Evolutionary conservation across 495 filamentous ascomycete species (phyloP).

Genomic region (Massariosphaeria phaeospora): DNA sequence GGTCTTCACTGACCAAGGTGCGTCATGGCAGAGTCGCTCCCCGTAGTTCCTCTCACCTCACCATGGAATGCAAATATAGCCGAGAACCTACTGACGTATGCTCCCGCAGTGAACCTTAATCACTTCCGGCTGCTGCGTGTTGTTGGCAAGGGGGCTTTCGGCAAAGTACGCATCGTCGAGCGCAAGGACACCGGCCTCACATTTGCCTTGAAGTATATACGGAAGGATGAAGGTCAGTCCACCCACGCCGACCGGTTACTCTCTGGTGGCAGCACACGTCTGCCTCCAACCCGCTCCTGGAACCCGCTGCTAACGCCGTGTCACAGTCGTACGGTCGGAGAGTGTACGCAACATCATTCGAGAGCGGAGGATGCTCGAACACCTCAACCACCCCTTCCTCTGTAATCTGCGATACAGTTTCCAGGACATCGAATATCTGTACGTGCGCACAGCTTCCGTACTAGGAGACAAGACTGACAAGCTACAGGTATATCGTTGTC

Average conservation of each 20-base stretch:
- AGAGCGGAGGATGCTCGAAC: slow-evolving; percentile 94
- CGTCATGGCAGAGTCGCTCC: slow-evolving; percentile 38
- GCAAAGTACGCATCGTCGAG: slow-evolving; percentile 97
- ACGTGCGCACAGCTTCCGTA: slow-evolving; percentile 45
- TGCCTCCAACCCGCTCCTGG: neutral
- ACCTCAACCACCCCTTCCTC: slow-evolving; percentile 94
- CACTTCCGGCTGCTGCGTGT: slow-evolving; percentile 94
- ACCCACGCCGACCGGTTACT: no score
- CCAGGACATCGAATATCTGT: slow-evolving; percentile 99
- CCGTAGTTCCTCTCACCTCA: neutral
- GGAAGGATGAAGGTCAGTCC: slow-evolving; percentile 90
- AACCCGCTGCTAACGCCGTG: slow-evolving; percentile 30
- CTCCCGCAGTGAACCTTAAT: slow-evolving; percentile 80
- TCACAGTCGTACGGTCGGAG: slow-evolving; percentile 86
- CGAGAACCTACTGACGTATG: neutral
- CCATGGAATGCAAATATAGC: no score
- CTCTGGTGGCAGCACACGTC: slow-evolving; percentile 9
- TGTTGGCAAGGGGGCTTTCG: slow-evolving; percentile 95
- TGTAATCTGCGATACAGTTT: slow-evolving; percentile 99
- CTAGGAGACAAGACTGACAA: slow-evolving; percentile 29
- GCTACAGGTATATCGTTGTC: slow-evolving; percentile 86
- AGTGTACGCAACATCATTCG: slow-evolving; percentile 97
- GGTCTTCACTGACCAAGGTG: slow-evolving; percentile 88
- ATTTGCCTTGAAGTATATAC: slow-evolving; percentile 96
- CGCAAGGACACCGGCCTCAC: slow-evolving; percentile 89